These are phyloP conservation scores for Acer campestre DNA, from an alignment of 345 rosid species.

Conservation along the genomic window DNA sequence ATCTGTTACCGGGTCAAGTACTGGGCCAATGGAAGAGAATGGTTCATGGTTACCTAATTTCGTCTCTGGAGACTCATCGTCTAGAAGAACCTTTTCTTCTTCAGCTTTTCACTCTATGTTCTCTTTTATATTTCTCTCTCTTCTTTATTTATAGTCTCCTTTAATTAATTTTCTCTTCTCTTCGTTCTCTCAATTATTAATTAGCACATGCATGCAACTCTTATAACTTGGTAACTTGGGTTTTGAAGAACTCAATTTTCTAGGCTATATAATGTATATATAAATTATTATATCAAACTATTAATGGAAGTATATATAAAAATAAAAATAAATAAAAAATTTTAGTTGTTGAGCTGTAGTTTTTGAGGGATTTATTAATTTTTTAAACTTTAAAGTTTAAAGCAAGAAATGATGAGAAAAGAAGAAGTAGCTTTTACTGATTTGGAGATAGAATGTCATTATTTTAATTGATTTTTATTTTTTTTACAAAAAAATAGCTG, in stretches of 20 bases:
- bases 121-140: no score
- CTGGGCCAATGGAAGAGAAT: slow-evolving; percentile 19
- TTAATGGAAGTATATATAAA: no score
- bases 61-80: slow-evolving; percentile 40
- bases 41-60: slow-evolving; percentile 51
- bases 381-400: no score
- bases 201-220: no score
- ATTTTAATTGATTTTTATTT: slow-evolving; percentile 14
- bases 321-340: no score
- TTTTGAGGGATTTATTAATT: no score
- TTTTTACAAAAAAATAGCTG: neutral
- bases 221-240: neutral
- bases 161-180: no score
- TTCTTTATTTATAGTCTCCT: no score
- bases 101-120: slow-evolving; percentile 15
- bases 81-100: slow-evolving; percentile 18
- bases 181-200: no score
- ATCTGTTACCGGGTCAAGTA: neutral
- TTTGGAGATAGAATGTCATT: neutral
- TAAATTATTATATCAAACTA: slow-evolving; percentile 3
- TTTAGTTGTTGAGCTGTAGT: no score
- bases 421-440: neutral
- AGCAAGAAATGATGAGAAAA: slow-evolving; percentile 19
- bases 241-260: slow-evolving; percentile 31
- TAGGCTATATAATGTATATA: slow-evolving; percentile 27